A percentile compares a stretch with the other conserved stretches of the same genome.
Conservation (phyloP, 805 yeast species). For the Saccharomycopsis javanensis region DNA sequence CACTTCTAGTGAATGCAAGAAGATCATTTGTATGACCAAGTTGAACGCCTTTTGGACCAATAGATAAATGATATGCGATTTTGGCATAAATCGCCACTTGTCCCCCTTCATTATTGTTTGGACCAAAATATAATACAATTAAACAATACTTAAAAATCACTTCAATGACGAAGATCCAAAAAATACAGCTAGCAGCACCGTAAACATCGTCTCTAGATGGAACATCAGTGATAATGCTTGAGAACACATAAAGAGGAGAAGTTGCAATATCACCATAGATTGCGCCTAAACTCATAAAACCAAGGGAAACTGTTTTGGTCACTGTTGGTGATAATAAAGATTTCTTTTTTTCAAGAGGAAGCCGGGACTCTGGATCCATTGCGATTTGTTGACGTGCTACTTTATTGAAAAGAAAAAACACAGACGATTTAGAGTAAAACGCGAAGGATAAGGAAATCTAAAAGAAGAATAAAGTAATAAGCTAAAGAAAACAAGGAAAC, state of each 20-base stretch:
- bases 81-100: constrained; percentile 56
- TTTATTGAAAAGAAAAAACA: no score
- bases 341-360: no score
- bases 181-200: constrained; percentile 44
- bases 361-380: no score
- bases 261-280: constrained; percentile 58
- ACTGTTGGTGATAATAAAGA: neutral
- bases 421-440: no score
- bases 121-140: constrained; percentile 41
- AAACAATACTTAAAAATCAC: constrained; percentile 43
- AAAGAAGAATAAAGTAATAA: no score
- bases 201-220: constrained; percentile 34
- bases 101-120: constrained; percentile 55
- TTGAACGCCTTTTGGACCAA: constrained; percentile 37
- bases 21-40: constrained; percentile 31
- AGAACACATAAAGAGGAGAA: constrained; percentile 44
- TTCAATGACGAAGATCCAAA: constrained; percentile 44
- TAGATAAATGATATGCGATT: constrained; percentile 38
- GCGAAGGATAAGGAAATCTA: no score
- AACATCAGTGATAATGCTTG: constrained; percentile 27
- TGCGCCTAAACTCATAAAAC: constrained; percentile 36
- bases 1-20: constrained; percentile 30
- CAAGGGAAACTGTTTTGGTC: constrained; percentile 12
- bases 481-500: no score
- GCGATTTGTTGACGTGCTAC: no score